Evolutionary conservation across 208 protist genomes (phyloP).

Genomic region (Herpetomonas samuelpessoai): DNA sequence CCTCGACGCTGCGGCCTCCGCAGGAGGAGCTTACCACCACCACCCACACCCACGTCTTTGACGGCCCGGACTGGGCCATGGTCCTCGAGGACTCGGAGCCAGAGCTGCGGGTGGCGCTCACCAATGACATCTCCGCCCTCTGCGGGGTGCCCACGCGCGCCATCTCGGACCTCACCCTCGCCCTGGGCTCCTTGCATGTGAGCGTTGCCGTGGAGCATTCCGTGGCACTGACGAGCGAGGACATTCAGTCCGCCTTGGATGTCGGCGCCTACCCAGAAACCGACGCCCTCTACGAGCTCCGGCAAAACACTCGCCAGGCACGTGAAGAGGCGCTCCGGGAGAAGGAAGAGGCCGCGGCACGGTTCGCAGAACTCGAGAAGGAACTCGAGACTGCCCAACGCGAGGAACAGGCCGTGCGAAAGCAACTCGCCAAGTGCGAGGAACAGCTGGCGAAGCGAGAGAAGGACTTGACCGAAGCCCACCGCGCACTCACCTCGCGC

Average conservation of each 20-base stretch:
- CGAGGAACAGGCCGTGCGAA: not conserved
- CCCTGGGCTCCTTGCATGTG: constrained; percentile 30
- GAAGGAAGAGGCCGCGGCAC: not conserved
- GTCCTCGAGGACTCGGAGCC: constrained; percentile 31
- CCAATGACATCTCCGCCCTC: constrained; percentile 26
- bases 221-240: not conserved
- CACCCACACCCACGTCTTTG: constrained; percentile 19
- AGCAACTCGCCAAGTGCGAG: not conserved
- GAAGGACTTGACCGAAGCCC: constrained; percentile 10
- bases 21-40: constrained; percentile 10
- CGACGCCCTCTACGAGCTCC: constrained; percentile 13
- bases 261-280: constrained; percentile 7
- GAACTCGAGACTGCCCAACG: not conserved
- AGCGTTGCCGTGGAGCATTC: constrained; percentile 32
- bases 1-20: not conserved
- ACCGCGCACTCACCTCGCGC: not conserved
- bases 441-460: constrained; percentile 1
- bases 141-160: constrained; percentile 29
- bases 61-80: constrained; percentile 35
- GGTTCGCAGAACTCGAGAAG: not conserved
- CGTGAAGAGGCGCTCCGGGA: constrained; percentile 6
- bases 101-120: constrained; percentile 28
- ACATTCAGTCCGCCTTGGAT: constrained; percentile 18
- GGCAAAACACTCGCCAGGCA: not conserved
- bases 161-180: constrained; percentile 21